phyloP scores from a whole-genome alignment of 2,329 filamentous ascomycete genomes.

The Chaetomium sp. region DNA sequence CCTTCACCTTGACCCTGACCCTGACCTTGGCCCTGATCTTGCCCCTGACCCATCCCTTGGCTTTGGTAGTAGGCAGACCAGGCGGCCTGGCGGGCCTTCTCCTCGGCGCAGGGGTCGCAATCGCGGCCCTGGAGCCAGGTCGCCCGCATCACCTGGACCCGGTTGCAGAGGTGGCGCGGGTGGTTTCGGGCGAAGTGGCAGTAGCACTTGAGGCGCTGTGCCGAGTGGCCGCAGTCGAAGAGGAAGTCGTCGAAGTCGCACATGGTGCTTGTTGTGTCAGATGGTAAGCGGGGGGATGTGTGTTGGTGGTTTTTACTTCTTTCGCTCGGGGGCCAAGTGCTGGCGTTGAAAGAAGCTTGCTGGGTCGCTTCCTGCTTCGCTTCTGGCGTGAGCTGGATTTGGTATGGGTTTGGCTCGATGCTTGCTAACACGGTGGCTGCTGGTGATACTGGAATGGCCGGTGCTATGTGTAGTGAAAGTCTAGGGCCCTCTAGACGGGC shows the following conservation, averaged over 20 bases:
- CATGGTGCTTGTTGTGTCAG: conserved; percentile 49
- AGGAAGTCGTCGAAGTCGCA: conserved; percentile 71
- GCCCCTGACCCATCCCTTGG: too few relatives aligned
- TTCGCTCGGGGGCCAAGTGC: background rate
- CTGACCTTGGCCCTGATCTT: background rate
- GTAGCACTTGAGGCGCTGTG: conserved; percentile 63
- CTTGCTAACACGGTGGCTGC: background rate
- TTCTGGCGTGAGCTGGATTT: background rate
- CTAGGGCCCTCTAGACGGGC: background rate
- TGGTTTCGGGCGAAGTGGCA: conserved; percentile 78
- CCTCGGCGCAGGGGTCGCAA: conserved; percentile 52
- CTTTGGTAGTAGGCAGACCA: background rate
- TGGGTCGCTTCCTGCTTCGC: background rate
- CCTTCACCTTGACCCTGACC: background rate
- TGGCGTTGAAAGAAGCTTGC: background rate
- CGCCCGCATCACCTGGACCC: conserved; percentile 65
- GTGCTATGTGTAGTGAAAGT: background rate
- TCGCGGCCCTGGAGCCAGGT: conserved; percentile 59
- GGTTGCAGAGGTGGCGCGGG: conserved; percentile 67
- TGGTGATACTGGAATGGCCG: background rate
- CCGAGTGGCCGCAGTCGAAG: conserved; percentile 65
- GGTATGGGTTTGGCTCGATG: background rate
- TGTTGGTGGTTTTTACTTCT: background rate
- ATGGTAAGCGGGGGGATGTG: background rate
- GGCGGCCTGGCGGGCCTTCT: conserved; percentile 8